phyloP scores from a whole-genome alignment of 768 basidiomycete genomes.

The Kwoniella shandongensis region DNA sequence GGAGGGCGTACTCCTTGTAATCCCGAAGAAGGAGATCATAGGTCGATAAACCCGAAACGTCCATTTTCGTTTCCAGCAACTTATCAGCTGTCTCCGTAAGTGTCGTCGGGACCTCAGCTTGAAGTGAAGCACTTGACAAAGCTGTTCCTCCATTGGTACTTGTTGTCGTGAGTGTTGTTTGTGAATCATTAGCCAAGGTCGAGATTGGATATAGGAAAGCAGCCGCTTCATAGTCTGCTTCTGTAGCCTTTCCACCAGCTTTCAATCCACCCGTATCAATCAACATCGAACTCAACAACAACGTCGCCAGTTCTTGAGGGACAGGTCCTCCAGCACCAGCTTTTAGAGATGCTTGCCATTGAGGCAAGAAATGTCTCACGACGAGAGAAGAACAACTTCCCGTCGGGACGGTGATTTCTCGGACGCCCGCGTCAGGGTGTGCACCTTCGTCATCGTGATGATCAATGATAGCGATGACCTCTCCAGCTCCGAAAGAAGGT shows the following conservation, averaged over 20 bases:
- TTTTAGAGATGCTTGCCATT: conserved; percentile 44
- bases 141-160: no score
- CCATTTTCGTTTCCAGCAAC: conserved; percentile 64
- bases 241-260: conserved; percentile 69
- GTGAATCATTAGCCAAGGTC: conserved; percentile 51
- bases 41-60: conserved; percentile 66
- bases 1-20: conserved; percentile 79
- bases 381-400: conserved; percentile 79
- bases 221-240: conserved; percentile 66
- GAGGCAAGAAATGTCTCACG: conserved; percentile 57
- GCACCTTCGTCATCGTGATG: conserved; percentile 84
- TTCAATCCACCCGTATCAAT: conserved; percentile 80
- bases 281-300: conserved; percentile 76
- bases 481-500: conserved; percentile 41
- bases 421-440: conserved; percentile 63
- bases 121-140: conserved; percentile 3
- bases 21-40: conserved; percentile 86
- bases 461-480: conserved; percentile 79
- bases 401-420: conserved; percentile 62
- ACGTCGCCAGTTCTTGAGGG: conserved; percentile 66
- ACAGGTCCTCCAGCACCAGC: conserved; percentile 45
- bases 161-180: conserved; percentile 30
- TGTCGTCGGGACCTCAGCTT: conserved; percentile 10
- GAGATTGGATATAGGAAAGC: conserved; percentile 65
- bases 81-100: conserved; percentile 55